Evolutionary conservation across 2,329 filamentous ascomycete genomes (phyloP).

Genomic region (Aspergillus ibericus): DNA sequence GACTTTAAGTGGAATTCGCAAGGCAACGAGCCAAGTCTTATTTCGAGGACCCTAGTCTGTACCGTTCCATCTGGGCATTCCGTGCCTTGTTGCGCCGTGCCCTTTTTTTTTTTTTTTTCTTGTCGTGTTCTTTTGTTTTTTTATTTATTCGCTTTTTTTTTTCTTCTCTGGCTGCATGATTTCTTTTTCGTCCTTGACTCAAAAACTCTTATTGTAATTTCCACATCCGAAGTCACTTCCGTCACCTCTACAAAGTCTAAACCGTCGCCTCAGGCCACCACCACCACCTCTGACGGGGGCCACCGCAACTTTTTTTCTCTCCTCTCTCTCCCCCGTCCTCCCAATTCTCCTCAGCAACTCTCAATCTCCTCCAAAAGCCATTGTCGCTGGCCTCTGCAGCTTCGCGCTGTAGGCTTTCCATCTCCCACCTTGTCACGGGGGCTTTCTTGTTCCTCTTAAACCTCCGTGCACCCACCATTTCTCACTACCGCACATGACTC

Average conservation of each 20-base stretch:
- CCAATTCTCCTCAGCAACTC: conserved; percentile 1
- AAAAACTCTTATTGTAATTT: background rate
- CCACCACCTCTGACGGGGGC: conserved; percentile 16
- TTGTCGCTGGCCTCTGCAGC: conserved; percentile 23
- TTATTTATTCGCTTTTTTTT: conserved; percentile 5
- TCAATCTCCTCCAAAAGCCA: conserved; percentile 11
- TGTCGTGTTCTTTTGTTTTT: conserved; percentile 7
- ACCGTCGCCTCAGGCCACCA: conserved; percentile 25
- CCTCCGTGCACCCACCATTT: conserved; percentile 21
- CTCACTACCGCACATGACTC: conserved; percentile 42
- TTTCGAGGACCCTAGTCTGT: conserved; percentile 21
- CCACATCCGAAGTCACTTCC: conserved; percentile 19
- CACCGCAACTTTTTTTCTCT: conserved; percentile 22
- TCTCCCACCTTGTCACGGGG: conserved; percentile 21
- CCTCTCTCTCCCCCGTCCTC: background rate
- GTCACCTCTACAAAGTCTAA: conserved; percentile 16
- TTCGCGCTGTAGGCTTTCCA: conserved; percentile 27
- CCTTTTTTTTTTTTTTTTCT: conserved; percentile 7
- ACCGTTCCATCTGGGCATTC: conserved; percentile 26
- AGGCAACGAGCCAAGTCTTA: conserved; percentile 15
- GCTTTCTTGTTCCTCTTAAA: conserved; percentile 25
- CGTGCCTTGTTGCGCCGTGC: conserved; percentile 18
- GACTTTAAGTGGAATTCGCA: conserved; percentile 9
- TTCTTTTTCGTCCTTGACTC: conserved; percentile 7
- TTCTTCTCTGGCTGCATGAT: conserved; percentile 7